Evolutionary conservation across 2,329 filamentous ascomycete species (phyloP), one percentile per base, ranked within the genome.

Genomic region (Microcyclospora pomicola): DNA sequence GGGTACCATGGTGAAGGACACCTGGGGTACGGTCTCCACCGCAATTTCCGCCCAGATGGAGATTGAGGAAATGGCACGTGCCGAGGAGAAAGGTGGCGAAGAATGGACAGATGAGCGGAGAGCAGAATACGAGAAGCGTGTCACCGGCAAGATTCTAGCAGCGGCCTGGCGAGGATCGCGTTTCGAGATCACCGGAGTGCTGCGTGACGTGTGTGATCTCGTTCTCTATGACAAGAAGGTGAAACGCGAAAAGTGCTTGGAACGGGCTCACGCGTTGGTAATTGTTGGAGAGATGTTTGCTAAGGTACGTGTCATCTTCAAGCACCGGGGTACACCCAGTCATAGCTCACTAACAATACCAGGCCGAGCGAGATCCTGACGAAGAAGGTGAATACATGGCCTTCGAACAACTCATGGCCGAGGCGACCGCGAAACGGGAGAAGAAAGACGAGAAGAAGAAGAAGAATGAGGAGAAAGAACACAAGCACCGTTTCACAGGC

Each of bases 341-440:
- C 30, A n/a, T 6, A 31, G n/a, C n/a, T 15, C 14, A 15, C 30
- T n/a, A 27, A 13, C 34, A 19, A 36, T 38, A 31, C 34, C 49
- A 95, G 87, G 84, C 88, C 31, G 73, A 82, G 59, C 79, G 91
- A 45, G 81, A 88, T 38, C 81, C 88, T 31, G 91, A 98, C 47
- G 91, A 98, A 66, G 91, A 98, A 63, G 88, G 91, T 47, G 91
- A 96, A 54, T 96, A 93, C 64, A 92, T 98, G 75, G 87, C 88
- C 12, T 98, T 98, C 51, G 91, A 98, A 61, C 86, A 96, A 62
- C 77, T 98, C 39, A 93, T 98, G 61, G 87, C 91, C 36, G 91
- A 98, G 59, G 88, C 88, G 4, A 86, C 87, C 40, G 81, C 86
- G 38, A 96, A 96, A 73, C 94, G 95, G 64, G 85, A 91, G 48